phyloP scores from a whole-genome alignment of 1,284 basidiomycete genomes.

The Ceratorhiza oryzae-sativae region DNA sequence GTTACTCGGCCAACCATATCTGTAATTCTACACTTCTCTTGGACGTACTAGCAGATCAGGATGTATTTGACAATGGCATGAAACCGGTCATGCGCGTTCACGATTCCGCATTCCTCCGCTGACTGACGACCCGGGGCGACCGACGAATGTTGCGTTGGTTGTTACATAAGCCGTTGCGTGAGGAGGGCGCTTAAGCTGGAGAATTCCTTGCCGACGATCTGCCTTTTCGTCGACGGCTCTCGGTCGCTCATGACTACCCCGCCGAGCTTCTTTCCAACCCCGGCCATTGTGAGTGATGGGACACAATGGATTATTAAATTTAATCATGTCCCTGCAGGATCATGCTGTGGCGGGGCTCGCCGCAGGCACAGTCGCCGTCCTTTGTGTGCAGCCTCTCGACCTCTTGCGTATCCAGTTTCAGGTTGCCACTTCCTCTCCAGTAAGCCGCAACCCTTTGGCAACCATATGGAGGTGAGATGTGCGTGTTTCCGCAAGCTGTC shows the following conservation, averaged over 20 bases:
- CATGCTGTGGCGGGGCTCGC: conserved; percentile 94
- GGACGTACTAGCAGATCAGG: no score
- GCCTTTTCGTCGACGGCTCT: background rate
- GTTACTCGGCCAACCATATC: background rate
- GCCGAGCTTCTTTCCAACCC: conserved; percentile 75
- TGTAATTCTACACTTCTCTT: no score
- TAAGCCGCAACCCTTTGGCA: conserved; percentile 61
- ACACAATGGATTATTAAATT: background rate
- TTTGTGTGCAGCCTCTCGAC: conserved; percentile 98
- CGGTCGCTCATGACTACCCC: conserved; percentile 25
- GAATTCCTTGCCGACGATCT: background rate
- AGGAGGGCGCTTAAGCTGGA: background rate
- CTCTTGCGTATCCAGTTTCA: conserved; percentile 96
- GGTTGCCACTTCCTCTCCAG: conserved; percentile 75
- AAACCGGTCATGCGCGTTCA: no score
- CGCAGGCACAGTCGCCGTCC: conserved; percentile 89
- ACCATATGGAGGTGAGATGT: conserved; percentile 63
- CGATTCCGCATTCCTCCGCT: no score
- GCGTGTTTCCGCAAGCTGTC: background rate
- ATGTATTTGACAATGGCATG: no score
- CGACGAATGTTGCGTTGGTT: no score
- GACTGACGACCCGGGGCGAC: no score
- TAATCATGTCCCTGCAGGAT: conserved; percentile 60
- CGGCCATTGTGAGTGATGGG: conserved; percentile 62
- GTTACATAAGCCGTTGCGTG: background rate